Conservation (phyloP, 441 rosid genomes). For the Bruguiera hainesii region DNA sequence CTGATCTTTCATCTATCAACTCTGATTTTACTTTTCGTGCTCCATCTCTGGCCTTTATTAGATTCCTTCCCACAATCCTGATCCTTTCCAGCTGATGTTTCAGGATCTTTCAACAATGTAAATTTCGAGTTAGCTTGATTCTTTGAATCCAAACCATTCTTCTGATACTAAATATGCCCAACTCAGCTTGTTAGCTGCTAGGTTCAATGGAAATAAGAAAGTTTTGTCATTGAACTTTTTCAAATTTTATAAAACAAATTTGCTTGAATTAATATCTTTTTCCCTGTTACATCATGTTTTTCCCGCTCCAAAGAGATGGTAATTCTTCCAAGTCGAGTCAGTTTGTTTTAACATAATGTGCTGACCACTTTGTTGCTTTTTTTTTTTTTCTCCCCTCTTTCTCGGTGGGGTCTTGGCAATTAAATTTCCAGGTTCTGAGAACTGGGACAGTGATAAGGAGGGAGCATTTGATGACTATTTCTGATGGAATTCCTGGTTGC, state of each 20-base stretch:
- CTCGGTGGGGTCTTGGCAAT: constrained; percentile 10
- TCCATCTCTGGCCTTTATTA: constrained; percentile 38
- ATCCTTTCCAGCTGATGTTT: constrained; percentile 44
- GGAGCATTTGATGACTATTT: constrained; percentile 86
- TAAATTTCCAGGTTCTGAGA: constrained; percentile 51
- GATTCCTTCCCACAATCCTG: constrained; percentile 25
- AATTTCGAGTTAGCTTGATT: constrained; percentile 48
- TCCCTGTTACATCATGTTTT: neutral
- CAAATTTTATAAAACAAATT: neutral
- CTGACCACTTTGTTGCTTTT: constrained; percentile 7
- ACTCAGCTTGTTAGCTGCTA: neutral
- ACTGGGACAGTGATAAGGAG: constrained; percentile 45
- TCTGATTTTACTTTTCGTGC: constrained; percentile 65
- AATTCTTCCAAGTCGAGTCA: constrained; percentile 2
- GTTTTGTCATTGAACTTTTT: constrained; percentile 3
- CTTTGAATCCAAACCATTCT: constrained; percentile 9
- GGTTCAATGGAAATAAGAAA: neutral
- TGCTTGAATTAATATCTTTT: constrained; percentile 7
- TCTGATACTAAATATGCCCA: neutral
- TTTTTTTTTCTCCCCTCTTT: constrained; percentile 15
- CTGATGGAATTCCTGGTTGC: constrained; percentile 33
- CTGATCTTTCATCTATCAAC: constrained; percentile 63
- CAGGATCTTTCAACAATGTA: constrained; percentile 58
- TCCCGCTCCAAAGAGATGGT: neutral
- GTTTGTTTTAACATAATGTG: constrained; percentile 17